phyloP scores from a whole-genome alignment of 208 protist species.

The Trypanosoma congolense region DNA sequence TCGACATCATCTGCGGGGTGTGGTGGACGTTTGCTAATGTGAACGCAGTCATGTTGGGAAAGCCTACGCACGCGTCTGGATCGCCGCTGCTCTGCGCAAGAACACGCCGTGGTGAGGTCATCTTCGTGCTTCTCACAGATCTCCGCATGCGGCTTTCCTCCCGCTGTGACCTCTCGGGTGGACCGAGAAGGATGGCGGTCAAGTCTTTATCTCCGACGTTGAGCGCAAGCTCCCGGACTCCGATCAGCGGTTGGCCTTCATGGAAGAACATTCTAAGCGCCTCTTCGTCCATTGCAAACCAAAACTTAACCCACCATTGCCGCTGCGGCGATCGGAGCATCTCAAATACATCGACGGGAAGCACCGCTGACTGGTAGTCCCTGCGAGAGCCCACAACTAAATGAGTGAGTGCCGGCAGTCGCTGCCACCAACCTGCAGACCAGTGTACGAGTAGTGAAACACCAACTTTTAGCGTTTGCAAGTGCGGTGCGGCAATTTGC shows the following conservation, averaged over 20 bases:
- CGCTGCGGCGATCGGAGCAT: constrained; percentile 35
- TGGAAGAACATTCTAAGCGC: constrained; percentile 36
- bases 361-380: constrained; percentile 24
- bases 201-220: constrained; percentile 45
- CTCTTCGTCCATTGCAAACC: constrained; percentile 39
- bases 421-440: constrained; percentile 73
- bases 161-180: constrained; percentile 4
- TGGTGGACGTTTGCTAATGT: constrained; percentile 64
- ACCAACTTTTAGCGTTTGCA: constrained; percentile 63
- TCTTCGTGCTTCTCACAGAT: constrained; percentile 15
- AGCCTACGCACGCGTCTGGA: constrained; percentile 16
- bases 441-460: constrained; percentile 47
- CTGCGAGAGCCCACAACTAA: constrained; percentile 54
- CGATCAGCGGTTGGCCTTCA: constrained; percentile 24
- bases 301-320: constrained; percentile 68
- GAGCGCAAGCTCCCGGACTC: constrained; percentile 59
- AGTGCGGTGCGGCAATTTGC: constrained; percentile 43
- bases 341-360: constrained; percentile 51
- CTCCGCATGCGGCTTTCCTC: constrained; percentile 1
- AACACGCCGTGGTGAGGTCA: background rate
- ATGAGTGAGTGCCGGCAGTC: constrained; percentile 33
- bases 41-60: constrained; percentile 42
- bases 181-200: constrained; percentile 19
- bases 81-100: constrained; percentile 14
- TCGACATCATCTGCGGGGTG: constrained; percentile 22